phyloP scores from a whole-genome alignment of 768 basidiomycete species.

The Saitozyma podzolica region DNA sequence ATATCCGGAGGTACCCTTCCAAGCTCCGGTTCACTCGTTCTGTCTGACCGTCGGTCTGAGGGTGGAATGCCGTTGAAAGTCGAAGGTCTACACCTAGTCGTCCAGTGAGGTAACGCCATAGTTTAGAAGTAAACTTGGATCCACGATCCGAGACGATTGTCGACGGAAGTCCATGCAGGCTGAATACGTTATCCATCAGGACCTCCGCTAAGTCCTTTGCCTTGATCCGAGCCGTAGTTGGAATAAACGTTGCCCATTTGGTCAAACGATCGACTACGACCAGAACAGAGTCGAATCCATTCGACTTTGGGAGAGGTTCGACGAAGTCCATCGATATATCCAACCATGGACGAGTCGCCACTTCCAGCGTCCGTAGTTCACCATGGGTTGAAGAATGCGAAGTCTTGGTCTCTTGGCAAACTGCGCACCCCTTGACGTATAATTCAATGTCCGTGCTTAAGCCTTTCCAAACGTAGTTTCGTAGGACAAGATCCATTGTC shows the following conservation, averaged over 20 bases:
- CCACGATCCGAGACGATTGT: constrained; percentile 44
- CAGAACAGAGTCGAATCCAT: constrained; percentile 54
- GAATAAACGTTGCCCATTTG: constrained; percentile 57
- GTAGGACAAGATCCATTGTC: constrained; percentile 50
- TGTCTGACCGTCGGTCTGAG: constrained; percentile 56
- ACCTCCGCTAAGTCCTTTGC: no score
- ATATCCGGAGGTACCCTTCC: constrained; percentile 8
- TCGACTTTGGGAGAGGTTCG: constrained; percentile 41
- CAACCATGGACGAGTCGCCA: constrained; percentile 50
- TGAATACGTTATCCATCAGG: constrained; percentile 15
- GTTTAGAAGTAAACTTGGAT: constrained; percentile 37
- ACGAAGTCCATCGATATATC: constrained; percentile 56
- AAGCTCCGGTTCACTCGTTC: constrained; percentile 12
- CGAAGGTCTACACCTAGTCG: constrained; percentile 51
- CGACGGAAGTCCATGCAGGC: constrained; percentile 36
- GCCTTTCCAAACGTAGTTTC: constrained; percentile 54
- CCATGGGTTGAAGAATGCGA: constrained; percentile 54
- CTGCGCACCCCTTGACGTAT: constrained; percentile 54
- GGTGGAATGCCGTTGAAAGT: constrained; percentile 55
- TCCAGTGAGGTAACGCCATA: constrained; percentile 49
- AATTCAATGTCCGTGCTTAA: constrained; percentile 27
- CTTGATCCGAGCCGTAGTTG: no score
- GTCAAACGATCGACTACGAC: constrained; percentile 56
- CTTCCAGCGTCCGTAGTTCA: constrained; percentile 39
- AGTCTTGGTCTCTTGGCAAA: constrained; percentile 53